Percentiles rank a stretch among this genome's conserved stretches.
phyloP scores from a whole-genome alignment of 169 alveolate species.

The Cryptosporidium muris region DNA sequence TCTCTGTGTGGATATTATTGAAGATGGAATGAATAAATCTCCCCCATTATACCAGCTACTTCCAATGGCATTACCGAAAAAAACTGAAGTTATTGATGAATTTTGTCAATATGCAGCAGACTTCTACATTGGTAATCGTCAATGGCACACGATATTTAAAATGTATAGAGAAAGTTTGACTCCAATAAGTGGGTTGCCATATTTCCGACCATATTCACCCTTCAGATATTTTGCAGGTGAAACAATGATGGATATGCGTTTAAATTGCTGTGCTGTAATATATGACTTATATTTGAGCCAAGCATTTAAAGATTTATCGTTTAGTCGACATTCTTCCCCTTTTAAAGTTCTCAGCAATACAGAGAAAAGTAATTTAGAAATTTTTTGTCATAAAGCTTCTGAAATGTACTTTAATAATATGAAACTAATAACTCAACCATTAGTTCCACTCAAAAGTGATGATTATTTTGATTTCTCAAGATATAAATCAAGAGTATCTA shows the following conservation, averaged over 20 bases:
- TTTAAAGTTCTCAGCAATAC: background rate
- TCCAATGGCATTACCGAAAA: constrained; percentile 63
- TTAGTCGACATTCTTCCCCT: constrained; percentile 5
- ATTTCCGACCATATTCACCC: constrained; percentile 56
- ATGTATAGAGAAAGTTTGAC: background rate
- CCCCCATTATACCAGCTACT: constrained; percentile 58
- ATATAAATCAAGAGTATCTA: constrained; percentile 36
- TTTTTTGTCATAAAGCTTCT: constrained; percentile 52
- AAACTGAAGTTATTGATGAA: constrained; percentile 36
- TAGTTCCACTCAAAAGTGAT: background rate
- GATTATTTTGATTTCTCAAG: constrained; percentile 52
- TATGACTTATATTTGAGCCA: constrained; percentile 43
- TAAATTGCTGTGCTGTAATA: constrained; percentile 58
- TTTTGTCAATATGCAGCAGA: constrained; percentile 69
- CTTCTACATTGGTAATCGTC: constrained; percentile 58
- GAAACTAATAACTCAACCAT: background rate
- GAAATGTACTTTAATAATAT: constrained; percentile 19
- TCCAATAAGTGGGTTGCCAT: constrained; percentile 18
- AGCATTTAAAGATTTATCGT: constrained; percentile 40
- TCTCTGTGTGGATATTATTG: constrained; percentile 31
- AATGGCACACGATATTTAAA: constrained; percentile 32
- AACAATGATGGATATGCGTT: constrained; percentile 58
- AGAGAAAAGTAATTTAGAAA: constrained; percentile 40
- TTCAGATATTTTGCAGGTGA: constrained; percentile 67
- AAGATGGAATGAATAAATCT: constrained; percentile 44